Conservation (phyloP, 805 yeast genomes). For the Nakazawaea wickerhamii region DNA sequence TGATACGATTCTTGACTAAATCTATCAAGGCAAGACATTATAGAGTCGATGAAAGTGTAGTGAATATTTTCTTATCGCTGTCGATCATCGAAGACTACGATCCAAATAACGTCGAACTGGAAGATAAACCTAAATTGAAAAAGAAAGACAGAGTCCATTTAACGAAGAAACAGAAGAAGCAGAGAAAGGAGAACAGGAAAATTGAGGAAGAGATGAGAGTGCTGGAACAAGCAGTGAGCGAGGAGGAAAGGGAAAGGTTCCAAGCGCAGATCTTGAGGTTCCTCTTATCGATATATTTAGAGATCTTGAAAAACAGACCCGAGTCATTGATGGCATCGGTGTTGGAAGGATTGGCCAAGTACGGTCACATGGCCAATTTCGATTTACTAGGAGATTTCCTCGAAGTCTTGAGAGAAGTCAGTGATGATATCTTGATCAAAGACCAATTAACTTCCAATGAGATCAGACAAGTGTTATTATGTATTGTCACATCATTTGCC, state of each 20-base stretch:
- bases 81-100: slow-evolving; percentile 65
- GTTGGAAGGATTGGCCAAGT: slow-evolving; percentile 84
- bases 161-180: slow-evolving; percentile 85
- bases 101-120: slow-evolving; percentile 51
- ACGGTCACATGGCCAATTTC: slow-evolving; percentile 88
- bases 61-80: slow-evolving; percentile 67
- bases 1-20: slow-evolving; percentile 62
- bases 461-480: slow-evolving; percentile 69
- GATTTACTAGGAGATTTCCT: slow-evolving; percentile 90
- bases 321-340: slow-evolving; percentile 76
- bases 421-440: slow-evolving; percentile 44
- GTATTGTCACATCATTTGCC: slow-evolving; percentile 88
- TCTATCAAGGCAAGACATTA: slow-evolving; percentile 68
- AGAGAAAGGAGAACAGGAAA: slow-evolving; percentile 75
- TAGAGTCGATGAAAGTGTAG: slow-evolving; percentile 77
- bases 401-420: slow-evolving; percentile 81
- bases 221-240: slow-evolving; percentile 85
- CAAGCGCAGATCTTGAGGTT: slow-evolving; percentile 81
- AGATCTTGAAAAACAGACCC: slow-evolving; percentile 60
- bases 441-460: slow-evolving; percentile 36
- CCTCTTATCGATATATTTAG: slow-evolving; percentile 69
- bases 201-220: slow-evolving; percentile 85
- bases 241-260: slow-evolving; percentile 77
- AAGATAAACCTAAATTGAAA: slow-evolving; percentile 46
- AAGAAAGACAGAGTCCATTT: slow-evolving; percentile 89